phyloP scores from a whole-genome alignment of 441 rosid species.

The Euphorbia schlechtendalii region DNA sequence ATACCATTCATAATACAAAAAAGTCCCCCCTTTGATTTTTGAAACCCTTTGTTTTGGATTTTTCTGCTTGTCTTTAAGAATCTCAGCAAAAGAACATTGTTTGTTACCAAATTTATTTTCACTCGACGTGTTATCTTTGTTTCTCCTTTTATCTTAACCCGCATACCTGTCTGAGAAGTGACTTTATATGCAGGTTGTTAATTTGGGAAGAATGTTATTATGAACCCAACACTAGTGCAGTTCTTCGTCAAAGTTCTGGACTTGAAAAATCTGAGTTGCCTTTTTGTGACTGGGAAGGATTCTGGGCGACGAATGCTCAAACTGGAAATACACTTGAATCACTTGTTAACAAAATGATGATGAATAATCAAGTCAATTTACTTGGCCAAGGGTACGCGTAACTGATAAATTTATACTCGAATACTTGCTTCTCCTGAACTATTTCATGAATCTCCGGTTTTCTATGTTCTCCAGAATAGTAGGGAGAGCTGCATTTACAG shows the following conservation, averaged over 20 bases:
- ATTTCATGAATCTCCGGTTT: conserved; percentile 9
- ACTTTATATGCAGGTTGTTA: conserved; percentile 44
- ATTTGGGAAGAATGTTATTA: conserved; percentile 84
- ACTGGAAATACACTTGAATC: conserved; percentile 34
- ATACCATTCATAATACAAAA: conserved; percentile 19
- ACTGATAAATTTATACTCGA: neutral
- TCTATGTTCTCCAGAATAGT: conserved; percentile 48
- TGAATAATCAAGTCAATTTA: conserved; percentile 54
- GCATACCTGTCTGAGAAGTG: neutral
- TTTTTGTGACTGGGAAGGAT: conserved; percentile 41
- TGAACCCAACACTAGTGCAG: conserved; percentile 31
- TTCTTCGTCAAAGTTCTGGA: conserved; percentile 25
- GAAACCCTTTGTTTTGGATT: conserved; percentile 38
- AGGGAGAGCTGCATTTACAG: conserved; percentile 85
- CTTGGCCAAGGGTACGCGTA: conserved; percentile 76
- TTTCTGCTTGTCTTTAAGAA: conserved; percentile 56
- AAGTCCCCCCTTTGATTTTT: conserved; percentile 18
- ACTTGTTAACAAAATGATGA: conserved; percentile 72
- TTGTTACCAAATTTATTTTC: too few relatives aligned
- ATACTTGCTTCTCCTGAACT: conserved; percentile 4
- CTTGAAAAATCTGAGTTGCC: conserved; percentile 24
- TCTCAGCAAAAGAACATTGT: conserved; percentile 35
- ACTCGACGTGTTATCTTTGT: neutral
- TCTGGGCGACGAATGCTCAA: conserved; percentile 30
- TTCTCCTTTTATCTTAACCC: too few relatives aligned